These are phyloP conservation scores for Ceratocystis eucalypticola DNA, from an alignment of 2,329 filamentous ascomycete genomes.

Conservation along the genomic window DNA sequence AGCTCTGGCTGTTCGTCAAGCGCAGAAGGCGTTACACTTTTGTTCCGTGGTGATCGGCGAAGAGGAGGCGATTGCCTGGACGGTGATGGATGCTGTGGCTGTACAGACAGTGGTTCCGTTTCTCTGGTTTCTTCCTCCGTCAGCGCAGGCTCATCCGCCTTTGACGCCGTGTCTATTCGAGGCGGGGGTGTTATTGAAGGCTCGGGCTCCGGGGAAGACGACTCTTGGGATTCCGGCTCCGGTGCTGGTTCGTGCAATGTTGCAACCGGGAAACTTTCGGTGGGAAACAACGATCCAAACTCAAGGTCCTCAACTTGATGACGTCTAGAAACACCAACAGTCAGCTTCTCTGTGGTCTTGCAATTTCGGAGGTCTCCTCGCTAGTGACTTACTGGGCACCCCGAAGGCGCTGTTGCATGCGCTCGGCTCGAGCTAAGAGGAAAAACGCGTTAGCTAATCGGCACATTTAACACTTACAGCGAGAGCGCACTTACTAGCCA, in stretches of 20 bases:
- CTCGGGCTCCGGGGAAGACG: background rate
- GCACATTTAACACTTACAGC: background rate
- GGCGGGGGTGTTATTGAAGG: background rate
- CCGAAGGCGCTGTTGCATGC: constrained; percentile 50
- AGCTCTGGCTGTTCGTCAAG: constrained; percentile 11
- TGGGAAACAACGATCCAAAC: constrained; percentile 28
- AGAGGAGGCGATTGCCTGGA: background rate
- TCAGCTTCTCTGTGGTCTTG: constrained; percentile 15
- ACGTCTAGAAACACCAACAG: constrained; percentile 27
- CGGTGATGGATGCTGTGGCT: background rate
- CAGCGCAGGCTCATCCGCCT: background rate
- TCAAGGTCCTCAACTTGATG: constrained; percentile 47
- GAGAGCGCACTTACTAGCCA: constrained; percentile 16
- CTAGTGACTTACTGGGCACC: constrained; percentile 42
- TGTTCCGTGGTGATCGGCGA: background rate
- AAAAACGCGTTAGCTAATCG: background rate
- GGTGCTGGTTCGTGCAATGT: background rate
- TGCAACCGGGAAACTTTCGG: constrained; percentile 11
- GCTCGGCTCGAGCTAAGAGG: constrained; percentile 41
- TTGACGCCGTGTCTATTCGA: background rate
- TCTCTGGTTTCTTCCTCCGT: background rate
- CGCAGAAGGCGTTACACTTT: background rate
- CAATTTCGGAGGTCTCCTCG: constrained; percentile 9
- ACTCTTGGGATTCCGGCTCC: constrained; percentile 3
- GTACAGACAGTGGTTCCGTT: background rate